phyloP scores from a whole-genome alignment of 768 basidiomycete genomes.

The Tulasnella calospora region DNA sequence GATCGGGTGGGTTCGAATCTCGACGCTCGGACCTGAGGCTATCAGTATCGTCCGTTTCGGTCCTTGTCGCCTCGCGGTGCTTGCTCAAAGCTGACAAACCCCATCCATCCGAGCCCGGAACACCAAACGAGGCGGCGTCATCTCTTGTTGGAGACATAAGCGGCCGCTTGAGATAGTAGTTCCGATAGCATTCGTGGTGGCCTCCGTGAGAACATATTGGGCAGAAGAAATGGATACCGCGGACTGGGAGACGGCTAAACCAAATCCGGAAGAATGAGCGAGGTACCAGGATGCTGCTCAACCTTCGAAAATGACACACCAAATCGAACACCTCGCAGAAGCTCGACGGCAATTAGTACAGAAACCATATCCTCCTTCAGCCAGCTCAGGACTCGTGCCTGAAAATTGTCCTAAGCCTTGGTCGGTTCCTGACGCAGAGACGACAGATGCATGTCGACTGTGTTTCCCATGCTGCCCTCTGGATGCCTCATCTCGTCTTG shows the following conservation, averaged over 20 bases:
- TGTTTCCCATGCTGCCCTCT: neutral
- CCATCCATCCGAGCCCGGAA: conserved; percentile 19
- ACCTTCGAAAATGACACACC: conserved; percentile 44
- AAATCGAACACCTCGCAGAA: conserved; percentile 59
- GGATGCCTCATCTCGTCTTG: neutral
- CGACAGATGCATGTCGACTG: neutral
- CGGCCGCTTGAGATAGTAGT: conserved; percentile 58
- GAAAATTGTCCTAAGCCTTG: neutral
- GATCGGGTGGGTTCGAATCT: conserved; percentile 17
- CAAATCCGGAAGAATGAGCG: neutral
- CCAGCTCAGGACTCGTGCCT: conserved; percentile 28
- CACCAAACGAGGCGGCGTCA: neutral
- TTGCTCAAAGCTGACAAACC: conserved; percentile 16
- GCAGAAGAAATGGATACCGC: conserved; percentile 65
- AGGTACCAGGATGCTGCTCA: neutral
- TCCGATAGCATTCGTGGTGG: conserved; percentile 70
- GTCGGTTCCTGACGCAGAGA: neutral
- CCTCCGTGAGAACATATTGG: conserved; percentile 75
- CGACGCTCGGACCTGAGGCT: conserved; percentile 11
- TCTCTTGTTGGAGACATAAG: conserved; percentile 39
- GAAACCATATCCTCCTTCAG: conserved; percentile 47
- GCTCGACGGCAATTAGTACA: conserved; percentile 54
- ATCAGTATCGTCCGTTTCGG: neutral
- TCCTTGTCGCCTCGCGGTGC: neutral
- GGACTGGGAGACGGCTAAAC: conserved; percentile 69